phyloP scores from a whole-genome alignment of 306 rosid species.

The Canavalia gladiata region DNA sequence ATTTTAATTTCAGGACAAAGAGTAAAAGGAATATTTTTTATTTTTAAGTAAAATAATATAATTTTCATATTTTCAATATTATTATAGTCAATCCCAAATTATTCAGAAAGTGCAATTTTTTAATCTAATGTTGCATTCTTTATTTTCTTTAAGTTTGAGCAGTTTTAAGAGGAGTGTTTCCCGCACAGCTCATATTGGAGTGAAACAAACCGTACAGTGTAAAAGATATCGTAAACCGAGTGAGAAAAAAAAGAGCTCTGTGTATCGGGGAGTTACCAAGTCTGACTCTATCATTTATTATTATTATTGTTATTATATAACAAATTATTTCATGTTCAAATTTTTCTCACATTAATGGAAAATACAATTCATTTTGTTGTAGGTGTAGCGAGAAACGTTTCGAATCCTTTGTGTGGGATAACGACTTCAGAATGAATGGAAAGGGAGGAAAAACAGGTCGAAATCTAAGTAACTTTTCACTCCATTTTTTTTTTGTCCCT shows the following conservation, averaged over 20 bases:
- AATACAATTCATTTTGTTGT: not conserved
- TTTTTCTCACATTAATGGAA: not conserved
- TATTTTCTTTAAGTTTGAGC: too few species aligned
- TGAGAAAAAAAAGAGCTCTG: slow-evolving; percentile 23
- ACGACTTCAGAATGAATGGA: not conserved
- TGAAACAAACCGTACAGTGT: too few species aligned
- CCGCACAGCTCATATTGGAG: too few species aligned
- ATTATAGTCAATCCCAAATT: too few species aligned
- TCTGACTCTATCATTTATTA: not conserved
- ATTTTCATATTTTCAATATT: too few species aligned
- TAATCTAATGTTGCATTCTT: too few species aligned
- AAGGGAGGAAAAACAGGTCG: slow-evolving; percentile 47
- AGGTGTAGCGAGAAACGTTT: slow-evolving; percentile 37
- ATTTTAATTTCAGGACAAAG: too few species aligned
- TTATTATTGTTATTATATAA: too few species aligned
- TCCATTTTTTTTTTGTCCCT: not conserved
- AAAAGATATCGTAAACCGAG: not conserved
- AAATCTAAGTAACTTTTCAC: not conserved
- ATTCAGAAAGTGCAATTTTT: too few species aligned
- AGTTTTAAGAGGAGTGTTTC: too few species aligned
- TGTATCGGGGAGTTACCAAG: slow-evolving; percentile 58
- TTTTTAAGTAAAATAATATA: too few species aligned
- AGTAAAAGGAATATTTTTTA: too few species aligned
- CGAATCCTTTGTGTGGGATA: slow-evolving; percentile 55
- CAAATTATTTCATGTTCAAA: not conserved